These are phyloP conservation scores for Citeromyces hawaiiensis DNA, from an alignment of 1,139 yeast genomes.

Conservation along the genomic window DNA sequence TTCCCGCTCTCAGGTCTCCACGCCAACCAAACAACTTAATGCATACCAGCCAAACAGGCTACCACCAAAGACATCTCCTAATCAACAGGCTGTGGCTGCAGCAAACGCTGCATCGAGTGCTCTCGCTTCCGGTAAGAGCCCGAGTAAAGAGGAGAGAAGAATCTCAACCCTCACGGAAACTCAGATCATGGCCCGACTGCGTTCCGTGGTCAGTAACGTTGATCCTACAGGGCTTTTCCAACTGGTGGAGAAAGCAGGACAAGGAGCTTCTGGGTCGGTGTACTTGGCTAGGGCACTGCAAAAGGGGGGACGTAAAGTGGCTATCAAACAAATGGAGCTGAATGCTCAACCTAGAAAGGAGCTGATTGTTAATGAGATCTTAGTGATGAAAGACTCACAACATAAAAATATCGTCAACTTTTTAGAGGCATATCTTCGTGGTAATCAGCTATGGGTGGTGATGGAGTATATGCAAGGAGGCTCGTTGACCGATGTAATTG, in stretches of 20 bases:
- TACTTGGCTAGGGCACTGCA: slow-evolving; percentile 68
- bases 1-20: slow-evolving; percentile 1
- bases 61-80: slow-evolving; percentile 3
- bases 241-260: slow-evolving; percentile 94
- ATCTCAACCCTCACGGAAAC: slow-evolving; percentile 70
- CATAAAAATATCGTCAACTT: slow-evolving; percentile 91
- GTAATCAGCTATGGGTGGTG: slow-evolving; percentile 71
- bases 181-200: slow-evolving; percentile 74
- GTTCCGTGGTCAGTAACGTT: slow-evolving; percentile 67
- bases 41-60: slow-evolving; percentile 4
- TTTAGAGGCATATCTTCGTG: slow-evolving; percentile 71
- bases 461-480: slow-evolving; percentile 97
- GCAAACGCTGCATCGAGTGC: slow-evolving; percentile 14
- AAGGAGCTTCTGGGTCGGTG: slow-evolving; percentile 96
- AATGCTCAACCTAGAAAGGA: slow-evolving; percentile 92
- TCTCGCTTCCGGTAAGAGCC: slow-evolving; percentile 3
- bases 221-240: slow-evolving; percentile 83
- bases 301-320: slow-evolving; percentile 37
- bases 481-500: slow-evolving; percentile 81
- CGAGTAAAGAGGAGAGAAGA: slow-evolving; percentile 39
- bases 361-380: slow-evolving; percentile 81
- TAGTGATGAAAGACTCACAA: slow-evolving; percentile 89
- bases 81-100: slow-evolving; percentile 13
- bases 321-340: slow-evolving; percentile 92
- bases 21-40: slow-evolving; percentile 2